Base-by-base conservation (phyloP, 2,329 filamentous ascomycete species). In the Colletotrichum sidae region DNA sequence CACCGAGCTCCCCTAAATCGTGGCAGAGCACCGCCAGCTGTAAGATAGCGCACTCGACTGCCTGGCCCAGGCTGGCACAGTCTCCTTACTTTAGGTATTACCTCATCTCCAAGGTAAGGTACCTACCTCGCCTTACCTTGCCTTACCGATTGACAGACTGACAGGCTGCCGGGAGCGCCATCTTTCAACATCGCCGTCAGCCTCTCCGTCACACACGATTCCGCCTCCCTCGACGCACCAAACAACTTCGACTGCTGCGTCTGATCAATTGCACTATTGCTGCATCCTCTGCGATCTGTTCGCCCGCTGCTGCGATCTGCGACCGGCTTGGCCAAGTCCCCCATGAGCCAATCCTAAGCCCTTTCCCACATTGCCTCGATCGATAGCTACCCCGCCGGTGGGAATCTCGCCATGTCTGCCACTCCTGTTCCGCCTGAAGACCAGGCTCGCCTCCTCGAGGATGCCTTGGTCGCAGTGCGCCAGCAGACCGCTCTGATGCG, bases 401-500 rank as follows among this genome's bases (percentile, higher is more conserved):
- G 50, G 55, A 60, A 25, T 50, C 44, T 67, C 56, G 61, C 59
- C 55, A 79, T 79, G 78, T 75, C 80, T 67, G 80, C 83, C 67
- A 83, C 82, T 64, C 87, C 90, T 74, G 84, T 88, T 72, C 85
- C 86, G 75, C 85, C 89, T 71, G 92, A 94, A 81, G 92, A 94
- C 81, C 92, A 91, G 87, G 93, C 92, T 74, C 92, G 94, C 75
- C 88, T 99, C 83, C 90, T 99, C 72, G 96, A 99, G 83, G 96
- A 99, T 90, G 96, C 96, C 75, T 84, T 98, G 80, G 89, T 92
- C 68, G 95, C 97, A 56, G 96, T 99, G 80, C 93, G 95, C 81
- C 95, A 98, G 82, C 96, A 99, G 87, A 96, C 95, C 65, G 89
- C 90, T 75, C 87, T 97, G 77, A 99, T 99, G 96, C 94, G 95